Evolutionary conservation across 768 basidiomycete genomes (phyloP), one percentile per base, ranked within the genome.

Genomic region (Suillus variegatus): DNA sequence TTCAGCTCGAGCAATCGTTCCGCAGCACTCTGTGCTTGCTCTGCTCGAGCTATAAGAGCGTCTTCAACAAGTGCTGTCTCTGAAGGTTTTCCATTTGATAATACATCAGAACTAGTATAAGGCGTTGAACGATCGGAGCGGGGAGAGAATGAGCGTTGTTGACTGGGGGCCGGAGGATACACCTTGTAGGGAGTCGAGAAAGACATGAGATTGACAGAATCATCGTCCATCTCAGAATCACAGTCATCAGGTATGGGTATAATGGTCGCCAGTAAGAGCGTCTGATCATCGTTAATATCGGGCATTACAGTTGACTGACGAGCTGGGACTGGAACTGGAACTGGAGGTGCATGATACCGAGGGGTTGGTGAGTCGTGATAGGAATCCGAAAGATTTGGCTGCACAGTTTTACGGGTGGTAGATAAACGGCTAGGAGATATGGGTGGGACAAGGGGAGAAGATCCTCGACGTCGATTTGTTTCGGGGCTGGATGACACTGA

Each of bases 1-100:
- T 93, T 90, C 18, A 97, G 83, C 75, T 97, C 96, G 46, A 97
- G 75, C 35, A 98, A 78, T 58, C 93, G 85, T 74, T 94, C 90
- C 0, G 96, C 96, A 9, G 95, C 93, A 73, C 93, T 95, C 74
- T 95, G 93, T 0, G 96, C 96, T 74, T 97, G 96, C 70, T 93
- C 92, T 2, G 96, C 95, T 61, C 93, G 86, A 3, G 93, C 93
- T 52, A 89, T 85, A 69, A 97, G 76, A 38, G 90, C 94, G 73
- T 97, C 95, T 72, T 96, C 95, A 5, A 95, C 80, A 22, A 85
- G 84, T 14, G 87, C 81, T 55, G 46, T 16, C 79, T 80, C 60
- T 69, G 83, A 74, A 68, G 82, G 80, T 68, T 84, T 79, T 63
- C 28, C 18, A 32, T 85, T 85, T 0, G 89, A 90, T 46, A 89